Evolutionary conservation across 139 green algal species (phyloP).

Genomic region (Tetraselmis striata): DNA sequence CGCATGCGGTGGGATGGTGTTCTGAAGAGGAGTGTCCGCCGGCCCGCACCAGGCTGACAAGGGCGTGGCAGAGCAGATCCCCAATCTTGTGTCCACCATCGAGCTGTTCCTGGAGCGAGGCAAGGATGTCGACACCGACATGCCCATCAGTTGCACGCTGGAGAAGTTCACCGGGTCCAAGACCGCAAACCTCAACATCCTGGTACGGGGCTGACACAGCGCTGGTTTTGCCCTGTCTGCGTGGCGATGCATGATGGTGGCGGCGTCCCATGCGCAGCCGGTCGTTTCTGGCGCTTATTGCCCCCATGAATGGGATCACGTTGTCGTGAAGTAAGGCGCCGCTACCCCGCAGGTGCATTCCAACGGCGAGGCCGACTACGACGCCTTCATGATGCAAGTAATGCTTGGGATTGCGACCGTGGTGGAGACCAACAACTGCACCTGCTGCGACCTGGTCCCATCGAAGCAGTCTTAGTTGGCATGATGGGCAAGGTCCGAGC

Average conservation of each 20-base stretch:
- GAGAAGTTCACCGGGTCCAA: not conserved
- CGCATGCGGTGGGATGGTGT: too few relatives aligned
- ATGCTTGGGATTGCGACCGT: not conserved
- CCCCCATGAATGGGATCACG: too few relatives aligned
- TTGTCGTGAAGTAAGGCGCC: too few relatives aligned
- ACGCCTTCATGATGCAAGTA: not conserved
- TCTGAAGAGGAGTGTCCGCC: too few relatives aligned
- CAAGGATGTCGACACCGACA: not conserved
- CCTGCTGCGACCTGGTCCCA: not conserved
- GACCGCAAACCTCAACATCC: not conserved
- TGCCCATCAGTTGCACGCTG: not conserved
- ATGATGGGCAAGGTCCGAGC: too few relatives aligned
- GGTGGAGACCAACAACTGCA: not conserved
- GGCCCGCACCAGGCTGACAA: not conserved
- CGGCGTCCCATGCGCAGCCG: too few relatives aligned
- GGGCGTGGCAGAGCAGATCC: not conserved
- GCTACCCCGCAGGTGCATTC: not conserved
- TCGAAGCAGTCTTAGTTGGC: not conserved
- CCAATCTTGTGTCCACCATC: not conserved
- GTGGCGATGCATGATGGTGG: too few relatives aligned
- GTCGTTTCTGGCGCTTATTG: too few relatives aligned
- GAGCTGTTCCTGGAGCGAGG: not conserved
- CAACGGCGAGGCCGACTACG: not conserved
- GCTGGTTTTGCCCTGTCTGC: too few relatives aligned
- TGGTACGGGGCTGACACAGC: too few relatives aligned